Base-by-base conservation (phyloP, 1,284 basidiomycete species). In the Rhodotorula sp. region DNA sequence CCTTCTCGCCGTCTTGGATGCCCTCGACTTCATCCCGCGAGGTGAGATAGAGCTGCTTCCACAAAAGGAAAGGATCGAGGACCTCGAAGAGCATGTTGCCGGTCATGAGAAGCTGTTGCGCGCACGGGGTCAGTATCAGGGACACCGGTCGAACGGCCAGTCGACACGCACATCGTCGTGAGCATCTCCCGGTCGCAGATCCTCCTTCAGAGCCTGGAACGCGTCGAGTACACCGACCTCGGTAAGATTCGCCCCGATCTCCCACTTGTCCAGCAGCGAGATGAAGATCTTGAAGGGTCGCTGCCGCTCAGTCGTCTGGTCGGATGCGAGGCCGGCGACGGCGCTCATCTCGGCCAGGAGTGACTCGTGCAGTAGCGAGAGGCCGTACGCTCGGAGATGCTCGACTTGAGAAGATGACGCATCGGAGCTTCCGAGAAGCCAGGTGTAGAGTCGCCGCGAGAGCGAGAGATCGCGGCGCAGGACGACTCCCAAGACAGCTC, bases 221-320 rank as follows among this genome's bases (percentile, higher is more conserved):
- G 90, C 86, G 74, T 97, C 91, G 68, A 92, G 87, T 7, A 92
- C 87, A 49, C 97, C 82, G 2, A 84, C 85, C 58, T 91, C 88
- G 0, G 93, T 95, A 42, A 99, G 82, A 0, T 87, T 85, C 25
- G 88, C 87, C 0, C 96, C 96, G 63, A 99, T 90, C 81, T 97
- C 94, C 91, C 93, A 97, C 81, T 97, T 97, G 82, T 99, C 97
- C 73, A 98, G 84, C 23, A 99, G 82, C 1, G 94, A 95, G 44
- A 98, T 89, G 80, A 97, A 96, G 59, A 98, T 91, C 81, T 95
- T 95, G 86, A 93, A 98, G 0, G 97, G 93, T 23, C 91, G 75
- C 70, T 83, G 87, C 1, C 90, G 88, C 72, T 91, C 90, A 85
- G 71, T 89, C 88, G 70, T 93, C 89, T 34, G 34, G 34, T 34